Evolutionary conservation across 2,329 filamentous ascomycete genomes (phyloP).

Genomic region (Coleophoma cylindrospora): DNA sequence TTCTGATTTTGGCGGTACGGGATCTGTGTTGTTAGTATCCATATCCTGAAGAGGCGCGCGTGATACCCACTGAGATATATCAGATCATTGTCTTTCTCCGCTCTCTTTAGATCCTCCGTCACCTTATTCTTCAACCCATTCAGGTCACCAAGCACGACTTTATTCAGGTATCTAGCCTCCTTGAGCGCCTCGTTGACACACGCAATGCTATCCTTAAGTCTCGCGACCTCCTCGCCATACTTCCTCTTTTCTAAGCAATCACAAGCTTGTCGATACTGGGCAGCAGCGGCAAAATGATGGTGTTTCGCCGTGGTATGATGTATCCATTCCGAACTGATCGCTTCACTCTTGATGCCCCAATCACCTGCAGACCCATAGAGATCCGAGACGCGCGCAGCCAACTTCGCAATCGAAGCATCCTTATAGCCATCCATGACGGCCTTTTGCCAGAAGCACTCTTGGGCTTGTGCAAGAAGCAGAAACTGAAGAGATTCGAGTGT

Average conservation of each 20-base stretch:
- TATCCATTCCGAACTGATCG: constrained; percentile 92
- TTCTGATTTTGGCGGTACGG: constrained; percentile 84
- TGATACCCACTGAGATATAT: constrained; percentile 73
- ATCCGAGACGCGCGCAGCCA: constrained; percentile 87
- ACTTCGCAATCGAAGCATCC: constrained; percentile 84
- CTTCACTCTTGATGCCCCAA: constrained; percentile 80
- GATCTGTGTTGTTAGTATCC: constrained; percentile 40
- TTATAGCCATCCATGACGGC: constrained; percentile 92
- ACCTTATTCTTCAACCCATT: constrained; percentile 78
- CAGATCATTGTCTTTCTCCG: constrained; percentile 93
- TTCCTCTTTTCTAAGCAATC: constrained; percentile 90
- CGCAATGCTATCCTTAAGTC: constrained; percentile 73
- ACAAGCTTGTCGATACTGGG: constrained; percentile 85
- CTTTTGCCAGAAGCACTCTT: constrained; percentile 98
- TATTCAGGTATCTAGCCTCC: constrained; percentile 77
- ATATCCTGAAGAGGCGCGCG: not conserved
- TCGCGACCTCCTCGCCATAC: constrained; percentile 92
- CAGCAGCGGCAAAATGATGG: constrained; percentile 92
- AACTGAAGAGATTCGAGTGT: constrained; percentile 80
- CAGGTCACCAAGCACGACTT: constrained; percentile 75
- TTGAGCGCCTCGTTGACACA: constrained; percentile 85
- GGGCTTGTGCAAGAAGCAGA: constrained; percentile 84
- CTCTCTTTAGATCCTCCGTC: constrained; percentile 81
- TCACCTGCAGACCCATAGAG: constrained; percentile 83
- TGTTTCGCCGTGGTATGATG: constrained; percentile 97